These are phyloP conservation scores for Aspergillus viridinutans DNA, from an alignment of 2,329 filamentous ascomycete genomes.

Conservation along the genomic window DNA sequence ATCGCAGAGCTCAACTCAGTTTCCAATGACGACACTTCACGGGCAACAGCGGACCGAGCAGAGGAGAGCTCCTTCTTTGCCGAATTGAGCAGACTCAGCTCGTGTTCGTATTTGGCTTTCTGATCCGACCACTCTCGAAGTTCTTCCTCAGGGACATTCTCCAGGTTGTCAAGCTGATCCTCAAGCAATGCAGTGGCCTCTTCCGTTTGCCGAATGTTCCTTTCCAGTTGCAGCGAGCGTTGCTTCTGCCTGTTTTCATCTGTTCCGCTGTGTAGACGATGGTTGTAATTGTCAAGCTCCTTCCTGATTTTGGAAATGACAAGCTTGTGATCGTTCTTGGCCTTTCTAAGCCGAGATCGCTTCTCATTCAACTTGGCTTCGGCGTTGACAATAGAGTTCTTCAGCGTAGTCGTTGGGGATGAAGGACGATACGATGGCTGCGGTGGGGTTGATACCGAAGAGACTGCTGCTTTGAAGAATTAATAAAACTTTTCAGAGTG, in stretches of 20 bases:
- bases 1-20: constrained; percentile 50
- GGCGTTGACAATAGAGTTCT: constrained; percentile 60
- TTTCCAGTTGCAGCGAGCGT: constrained; percentile 57
- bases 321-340: constrained; percentile 59
- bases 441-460: constrained; percentile 45
- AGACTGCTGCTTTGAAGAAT: constrained; percentile 21
- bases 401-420: constrained; percentile 61
- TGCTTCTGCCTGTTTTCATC: constrained; percentile 61
- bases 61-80: constrained; percentile 50
- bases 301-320: constrained; percentile 55
- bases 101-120: constrained; percentile 52
- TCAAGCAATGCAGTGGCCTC: constrained; percentile 55
- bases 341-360: constrained; percentile 55
- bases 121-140: constrained; percentile 49
- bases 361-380: constrained; percentile 58
- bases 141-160: constrained; percentile 56
- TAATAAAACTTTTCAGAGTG: background rate
- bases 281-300: constrained; percentile 57
- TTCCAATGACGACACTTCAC: constrained; percentile 49
- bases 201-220: constrained; percentile 61
- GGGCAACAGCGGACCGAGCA: constrained; percentile 49
- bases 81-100: constrained; percentile 48
- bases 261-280: constrained; percentile 56
- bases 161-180: constrained; percentile 51
- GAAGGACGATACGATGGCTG: constrained; percentile 59